Evolutionary conservation across 169 alveolate genomes (phyloP).

Genomic region (Blepharisma undulans): DNA sequence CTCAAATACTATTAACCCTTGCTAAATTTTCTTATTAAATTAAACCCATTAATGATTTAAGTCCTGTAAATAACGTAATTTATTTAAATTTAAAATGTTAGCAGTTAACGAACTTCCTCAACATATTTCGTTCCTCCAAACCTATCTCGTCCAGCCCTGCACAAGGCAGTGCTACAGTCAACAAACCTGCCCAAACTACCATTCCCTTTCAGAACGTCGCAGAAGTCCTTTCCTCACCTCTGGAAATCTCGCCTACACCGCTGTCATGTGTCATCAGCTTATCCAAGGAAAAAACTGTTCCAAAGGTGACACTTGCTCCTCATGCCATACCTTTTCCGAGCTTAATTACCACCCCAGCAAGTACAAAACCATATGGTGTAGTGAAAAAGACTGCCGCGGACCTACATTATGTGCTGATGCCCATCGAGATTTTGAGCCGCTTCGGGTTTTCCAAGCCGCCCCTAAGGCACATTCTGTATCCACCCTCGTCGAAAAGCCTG

Average conservation of each 20-base stretch:
- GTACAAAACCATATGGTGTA: conserved; percentile 26
- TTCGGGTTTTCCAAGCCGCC: neutral
- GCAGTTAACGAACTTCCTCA: neutral
- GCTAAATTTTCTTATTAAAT: neutral
- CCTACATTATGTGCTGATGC: neutral
- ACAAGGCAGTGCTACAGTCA: neutral
- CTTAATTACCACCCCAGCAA: conserved; percentile 7
- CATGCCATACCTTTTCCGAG: conserved; percentile 13
- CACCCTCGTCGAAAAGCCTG: neutral
- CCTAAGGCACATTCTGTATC: neutral
- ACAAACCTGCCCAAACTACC: neutral
- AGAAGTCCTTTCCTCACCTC: neutral
- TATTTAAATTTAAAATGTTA: neutral
- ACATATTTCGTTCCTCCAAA: neutral
- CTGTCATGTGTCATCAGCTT: neutral
- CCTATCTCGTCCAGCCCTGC: conserved; percentile 5
- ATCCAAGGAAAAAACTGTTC: neutral
- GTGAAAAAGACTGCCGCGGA: neutral
- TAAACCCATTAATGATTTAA: neutral
- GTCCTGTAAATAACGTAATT: neutral
- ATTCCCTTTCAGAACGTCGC: conserved; percentile 12
- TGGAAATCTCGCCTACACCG: neutral
- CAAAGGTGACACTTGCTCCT: neutral
- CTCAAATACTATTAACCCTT: neutral
- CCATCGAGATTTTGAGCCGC: neutral